These are phyloP conservation scores for Aspergillus ellipticus DNA, from an alignment of 495 filamentous ascomycete species.

Conservation along the genomic window DNA sequence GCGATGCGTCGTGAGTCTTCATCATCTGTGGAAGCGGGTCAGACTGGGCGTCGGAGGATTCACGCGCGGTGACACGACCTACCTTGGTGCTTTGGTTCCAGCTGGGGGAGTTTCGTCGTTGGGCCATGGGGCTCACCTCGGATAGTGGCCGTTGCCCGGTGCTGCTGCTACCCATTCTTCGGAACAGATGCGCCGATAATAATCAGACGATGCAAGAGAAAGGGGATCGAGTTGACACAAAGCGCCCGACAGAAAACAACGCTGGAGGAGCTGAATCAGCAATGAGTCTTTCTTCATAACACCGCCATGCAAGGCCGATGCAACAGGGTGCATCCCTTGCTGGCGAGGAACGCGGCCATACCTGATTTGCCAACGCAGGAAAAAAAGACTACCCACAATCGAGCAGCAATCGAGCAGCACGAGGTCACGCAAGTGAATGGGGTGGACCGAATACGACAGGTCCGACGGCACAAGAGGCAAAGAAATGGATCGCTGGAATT, in stretches of 20 bases:
- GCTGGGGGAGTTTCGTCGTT: slow-evolving; percentile 69
- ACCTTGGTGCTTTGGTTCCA: slow-evolving; percentile 70
- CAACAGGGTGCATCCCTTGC: slow-evolving; percentile 16
- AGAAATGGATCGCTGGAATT: background rate
- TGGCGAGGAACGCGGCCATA: slow-evolving; percentile 18
- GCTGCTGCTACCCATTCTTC: slow-evolving; percentile 39
- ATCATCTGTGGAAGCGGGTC: slow-evolving; percentile 19
- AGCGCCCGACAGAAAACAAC: slow-evolving; percentile 13
- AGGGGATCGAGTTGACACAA: slow-evolving; percentile 1
- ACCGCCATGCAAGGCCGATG: slow-evolving; percentile 2
- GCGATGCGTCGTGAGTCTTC: slow-evolving; percentile 64
- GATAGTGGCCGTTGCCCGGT: slow-evolving; percentile 48
- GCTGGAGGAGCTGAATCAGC: slow-evolving; percentile 12
- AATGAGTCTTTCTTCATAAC: slow-evolving; percentile 10
- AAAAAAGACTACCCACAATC: background rate
- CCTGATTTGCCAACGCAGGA: slow-evolving; percentile 1
- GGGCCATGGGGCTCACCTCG: slow-evolving; percentile 54
- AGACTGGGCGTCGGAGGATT: slow-evolving; percentile 26
- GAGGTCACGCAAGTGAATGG: slow-evolving; percentile 9
- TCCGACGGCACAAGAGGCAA: background rate
- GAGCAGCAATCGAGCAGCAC: background rate
- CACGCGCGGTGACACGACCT: slow-evolving; percentile 11
- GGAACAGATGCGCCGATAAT: slow-evolving; percentile 8
- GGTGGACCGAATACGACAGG: background rate
- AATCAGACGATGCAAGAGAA: slow-evolving; percentile 1